A percentile compares a stretch with the other conserved stretches of the same genome.
phyloP scores from a whole-genome alignment of 2,329 filamentous ascomycete genomes.

The Diaporthe sp. region DNA sequence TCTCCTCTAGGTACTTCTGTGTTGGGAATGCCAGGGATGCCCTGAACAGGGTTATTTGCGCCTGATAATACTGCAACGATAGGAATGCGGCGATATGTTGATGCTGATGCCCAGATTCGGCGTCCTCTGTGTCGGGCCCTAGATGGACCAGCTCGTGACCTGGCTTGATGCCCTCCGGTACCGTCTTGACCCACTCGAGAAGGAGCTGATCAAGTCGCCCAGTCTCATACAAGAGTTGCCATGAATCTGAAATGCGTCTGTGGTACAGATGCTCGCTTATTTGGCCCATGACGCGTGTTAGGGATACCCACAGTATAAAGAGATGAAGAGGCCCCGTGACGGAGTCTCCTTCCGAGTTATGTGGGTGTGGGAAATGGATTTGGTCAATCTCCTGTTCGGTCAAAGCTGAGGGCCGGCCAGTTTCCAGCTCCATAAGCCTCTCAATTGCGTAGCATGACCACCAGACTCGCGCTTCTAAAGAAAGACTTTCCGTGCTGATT shows the following conservation, averaged over 20 bases:
- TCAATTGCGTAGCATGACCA: slow-evolving; percentile 43
- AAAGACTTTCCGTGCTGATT: background rate
- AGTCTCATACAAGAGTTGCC: slow-evolving; percentile 28
- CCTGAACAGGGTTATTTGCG: background rate
- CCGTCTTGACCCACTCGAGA: slow-evolving; percentile 23
- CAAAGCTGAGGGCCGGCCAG: slow-evolving; percentile 42
- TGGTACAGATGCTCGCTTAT: slow-evolving; percentile 25
- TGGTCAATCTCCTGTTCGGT: slow-evolving; percentile 36
- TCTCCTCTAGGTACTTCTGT: background rate
- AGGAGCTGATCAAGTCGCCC: slow-evolving; percentile 24
- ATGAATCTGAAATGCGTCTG: slow-evolving; percentile 7
- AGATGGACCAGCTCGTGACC: slow-evolving; percentile 19
- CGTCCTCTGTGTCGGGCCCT: background rate
- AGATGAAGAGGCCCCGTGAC: background rate
- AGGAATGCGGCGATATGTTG: slow-evolving; percentile 8
- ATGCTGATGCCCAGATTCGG: background rate
- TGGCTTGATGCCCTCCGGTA: slow-evolving; percentile 21
- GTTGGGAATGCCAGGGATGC: slow-evolving; percentile 13
- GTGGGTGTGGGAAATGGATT: background rate
- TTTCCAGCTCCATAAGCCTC: slow-evolving; percentile 45
- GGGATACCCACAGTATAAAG: slow-evolving; percentile 4
- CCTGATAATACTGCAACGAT: background rate
- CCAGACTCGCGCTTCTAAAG: slow-evolving; percentile 37
- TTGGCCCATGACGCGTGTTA: slow-evolving; percentile 16
- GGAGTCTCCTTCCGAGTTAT: background rate